A percentile compares a stretch with the other conserved stretches of the same genome.
Conservation (phyloP, 2,329 filamentous ascomycete species). For the Fusarium mundagurra region DNA sequence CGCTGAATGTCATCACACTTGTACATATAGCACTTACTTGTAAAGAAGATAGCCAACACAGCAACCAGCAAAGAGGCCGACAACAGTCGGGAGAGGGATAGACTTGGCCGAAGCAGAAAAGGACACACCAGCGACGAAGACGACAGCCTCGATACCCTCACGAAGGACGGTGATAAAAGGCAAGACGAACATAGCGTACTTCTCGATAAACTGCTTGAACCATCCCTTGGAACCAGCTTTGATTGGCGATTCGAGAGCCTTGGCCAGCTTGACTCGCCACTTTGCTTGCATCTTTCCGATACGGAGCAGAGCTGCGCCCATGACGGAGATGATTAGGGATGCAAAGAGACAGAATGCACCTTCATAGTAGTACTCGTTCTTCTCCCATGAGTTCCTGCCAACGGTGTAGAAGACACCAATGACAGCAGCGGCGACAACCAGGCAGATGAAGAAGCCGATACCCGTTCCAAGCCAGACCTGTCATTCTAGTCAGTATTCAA, state of each 20-base stretch:
- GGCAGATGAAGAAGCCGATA: slow-evolving; percentile 70
- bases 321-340: slow-evolving; percentile 80
- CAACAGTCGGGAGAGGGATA: slow-evolving; percentile 80
- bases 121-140: slow-evolving; percentile 87
- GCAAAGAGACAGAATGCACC: slow-evolving; percentile 81
- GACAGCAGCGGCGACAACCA: slow-evolving; percentile 72
- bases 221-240: slow-evolving; percentile 54
- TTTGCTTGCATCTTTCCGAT: slow-evolving; percentile 86
- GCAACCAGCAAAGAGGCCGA: slow-evolving; percentile 74
- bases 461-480: slow-evolving; percentile 71
- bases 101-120: slow-evolving; percentile 78
- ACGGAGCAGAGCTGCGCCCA: slow-evolving; percentile 82
- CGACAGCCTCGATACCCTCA: slow-evolving; percentile 85
- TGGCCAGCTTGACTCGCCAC: slow-evolving; percentile 85
- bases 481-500: neutral
- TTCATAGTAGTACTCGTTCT: slow-evolving; percentile 81
- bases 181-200: slow-evolving; percentile 86
- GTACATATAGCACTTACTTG: slow-evolving; percentile 63
- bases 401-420: slow-evolving; percentile 78
- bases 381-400: slow-evolving; percentile 72
- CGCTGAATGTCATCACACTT: neutral
- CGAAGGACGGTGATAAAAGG: slow-evolving; percentile 89
- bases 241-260: slow-evolving; percentile 67
- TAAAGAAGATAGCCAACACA: slow-evolving; percentile 80
- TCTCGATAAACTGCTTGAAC: slow-evolving; percentile 74